Evolutionary conservation across 2,329 filamentous ascomycete species (phyloP), one percentile per base, ranked within the genome.

Genomic region (Alternaria novae-zelandiae): DNA sequence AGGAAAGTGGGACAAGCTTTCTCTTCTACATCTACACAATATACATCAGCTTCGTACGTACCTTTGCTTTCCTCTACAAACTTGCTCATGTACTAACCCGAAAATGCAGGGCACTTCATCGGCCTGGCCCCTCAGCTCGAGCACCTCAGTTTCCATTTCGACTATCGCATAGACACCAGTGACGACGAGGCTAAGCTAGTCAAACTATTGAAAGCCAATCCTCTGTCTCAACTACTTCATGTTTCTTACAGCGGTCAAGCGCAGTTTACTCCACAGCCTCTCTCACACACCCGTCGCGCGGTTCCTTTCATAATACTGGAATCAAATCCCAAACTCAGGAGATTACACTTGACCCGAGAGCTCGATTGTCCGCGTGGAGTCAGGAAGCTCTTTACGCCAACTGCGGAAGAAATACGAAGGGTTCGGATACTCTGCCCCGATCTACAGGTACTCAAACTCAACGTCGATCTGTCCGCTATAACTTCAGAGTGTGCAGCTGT

Each of bases 1-100:
- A n/a, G 36, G 30, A 43, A 45, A 51, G 30, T 63, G 61, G 61
- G 17, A 56, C 12, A 12, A 49, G 6, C 44, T 63, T 17, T 44
- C 36, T 44, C 13, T 59, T 12, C 41, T 56, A 10, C 41, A 56
- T 20, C 13, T 56, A n/a, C 32, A 11, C 54, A 47, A 43, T n/a
- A 43, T 41, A 49, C 36, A 41, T n/a, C 30, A 25, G 21, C 36
- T 61, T 57, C 30, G 43, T 49, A 49, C 15, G 46, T 49, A 17
- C 23, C 15, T 30, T 28, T 36, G 32, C 25, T 5, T 57, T 54
- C 45, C 41, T 47, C 8, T 49, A 36, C 15, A 36, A 36, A 36
- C 8, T 36, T n/a, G 32, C 8, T 36, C 20, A 44, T 46, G 12
- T 17, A 45, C 36, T 46, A 17, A 23, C n/a, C 25, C 26, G 12